Evolutionary conservation across 306 rosid genomes (phyloP).

Genomic region (Spatholobus suberectus): DNA sequence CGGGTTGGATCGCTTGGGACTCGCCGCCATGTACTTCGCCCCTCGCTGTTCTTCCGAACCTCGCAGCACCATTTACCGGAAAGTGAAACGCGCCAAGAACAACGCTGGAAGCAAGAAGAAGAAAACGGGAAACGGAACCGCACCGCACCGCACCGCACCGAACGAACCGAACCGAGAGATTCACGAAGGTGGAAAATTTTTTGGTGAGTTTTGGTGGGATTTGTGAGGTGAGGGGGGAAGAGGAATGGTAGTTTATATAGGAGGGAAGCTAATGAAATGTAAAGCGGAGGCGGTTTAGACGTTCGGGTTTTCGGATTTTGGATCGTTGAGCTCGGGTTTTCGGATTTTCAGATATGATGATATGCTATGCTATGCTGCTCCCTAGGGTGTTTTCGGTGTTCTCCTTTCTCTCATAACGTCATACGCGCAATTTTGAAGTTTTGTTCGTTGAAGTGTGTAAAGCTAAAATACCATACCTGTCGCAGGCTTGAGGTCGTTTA

Average conservation of each 20-base stretch:
- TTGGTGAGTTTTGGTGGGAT: background rate
- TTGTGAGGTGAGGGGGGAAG: background rate
- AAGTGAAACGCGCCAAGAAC: background rate
- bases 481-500: no score
- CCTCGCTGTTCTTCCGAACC: conserved; percentile 35
- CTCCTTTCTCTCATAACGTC: background rate
- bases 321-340: background rate
- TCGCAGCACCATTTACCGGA: conserved; percentile 52
- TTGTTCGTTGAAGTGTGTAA: no score
- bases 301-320: conserved; percentile 47
- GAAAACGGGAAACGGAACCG: background rate
- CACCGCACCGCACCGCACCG: no score
- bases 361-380: background rate
- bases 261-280: background rate
- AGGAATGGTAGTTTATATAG: background rate
- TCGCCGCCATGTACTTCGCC: background rate
- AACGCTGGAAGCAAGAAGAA: background rate
- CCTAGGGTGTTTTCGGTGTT: background rate
- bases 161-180: background rate
- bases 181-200: background rate
- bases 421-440: no score
- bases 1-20: background rate
- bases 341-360: no score
- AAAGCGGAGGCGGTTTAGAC: conserved; percentile 47
- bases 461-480: no score